These are phyloP conservation scores for Phytophthora tubulina DNA, from an alignment of 352 stramenopile species.

Conservation along the genomic window DNA sequence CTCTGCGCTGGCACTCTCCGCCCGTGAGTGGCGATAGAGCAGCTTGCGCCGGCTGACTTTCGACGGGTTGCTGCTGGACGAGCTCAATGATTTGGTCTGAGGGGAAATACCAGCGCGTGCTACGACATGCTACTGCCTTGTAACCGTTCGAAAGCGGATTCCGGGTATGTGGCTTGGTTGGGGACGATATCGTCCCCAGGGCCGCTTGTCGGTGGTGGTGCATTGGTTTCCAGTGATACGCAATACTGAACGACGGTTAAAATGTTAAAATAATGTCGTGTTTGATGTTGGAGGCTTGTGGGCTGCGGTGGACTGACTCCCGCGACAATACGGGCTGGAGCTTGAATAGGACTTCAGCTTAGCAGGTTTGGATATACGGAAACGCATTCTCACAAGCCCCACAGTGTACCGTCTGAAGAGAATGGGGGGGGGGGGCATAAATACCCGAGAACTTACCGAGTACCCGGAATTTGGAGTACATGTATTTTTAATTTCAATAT, in stretches of 20 bases:
- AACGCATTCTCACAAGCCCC: too few species aligned
- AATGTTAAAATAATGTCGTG: not conserved
- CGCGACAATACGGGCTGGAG: too few species aligned
- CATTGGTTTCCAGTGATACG: slow-evolving; percentile 8
- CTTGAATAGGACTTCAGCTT: too few species aligned
- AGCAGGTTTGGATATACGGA: too few species aligned
- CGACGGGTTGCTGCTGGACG: slow-evolving; percentile 1
- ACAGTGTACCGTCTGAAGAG: too few species aligned
- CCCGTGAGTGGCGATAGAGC: slow-evolving; percentile 9
- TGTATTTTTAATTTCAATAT: too few species aligned
- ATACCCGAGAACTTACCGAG: too few species aligned
- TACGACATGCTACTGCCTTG: too few species aligned
- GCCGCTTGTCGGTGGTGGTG: not conserved
- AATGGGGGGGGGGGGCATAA: too few species aligned
- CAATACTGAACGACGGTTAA: not conserved
- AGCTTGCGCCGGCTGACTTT: not conserved
- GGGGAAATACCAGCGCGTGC: not conserved
- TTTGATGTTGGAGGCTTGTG: too few species aligned
- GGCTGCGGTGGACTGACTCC: too few species aligned
- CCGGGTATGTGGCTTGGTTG: slow-evolving; percentile 1
- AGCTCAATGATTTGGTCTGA: not conserved
- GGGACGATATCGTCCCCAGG: slow-evolving; percentile 1
- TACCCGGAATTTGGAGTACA: too few species aligned
- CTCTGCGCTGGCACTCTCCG: slow-evolving; percentile 1
- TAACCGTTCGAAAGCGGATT: not conserved